Base-by-base conservation (phyloP, 2,329 filamentous ascomycete genomes). In the Apiospora pterosperma region DNA sequence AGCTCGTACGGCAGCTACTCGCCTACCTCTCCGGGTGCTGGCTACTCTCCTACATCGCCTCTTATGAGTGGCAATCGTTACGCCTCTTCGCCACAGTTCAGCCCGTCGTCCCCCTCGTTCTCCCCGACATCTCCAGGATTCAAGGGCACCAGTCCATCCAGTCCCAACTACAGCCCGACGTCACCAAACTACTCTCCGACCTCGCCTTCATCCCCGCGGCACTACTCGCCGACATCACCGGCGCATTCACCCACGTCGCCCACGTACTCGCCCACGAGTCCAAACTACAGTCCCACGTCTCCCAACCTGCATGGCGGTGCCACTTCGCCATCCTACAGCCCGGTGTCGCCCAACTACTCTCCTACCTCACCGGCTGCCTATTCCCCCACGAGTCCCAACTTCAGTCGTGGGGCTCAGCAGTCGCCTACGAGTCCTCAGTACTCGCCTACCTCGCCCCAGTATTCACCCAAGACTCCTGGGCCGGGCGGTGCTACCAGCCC, bases 31-130 rank as follows among this genome's bases (percentile, higher is more conserved):
- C 92, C 92, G 60, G 88, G 88, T 42, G 88, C 86, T 10, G 87
- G 86, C 3, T 93, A 93, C 78, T 92, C 91, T 52, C 92, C 92
- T 4, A 93, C 92, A 0, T 95, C 92, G 59, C 92, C 85, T 36
- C 79, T 87, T 81, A 77, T 90, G 78, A 74, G 88, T 75, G 80
- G 88, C 75, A 80, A 80, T 59, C 81, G 84, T 23, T 87, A 83
- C 70, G 80, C 87, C 66, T 80, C 83, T 25, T 89, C 87, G 66
- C 88, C 88, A 4, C 85, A 85, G 36, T 90, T 90, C 76, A 89
- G 84, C 67, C 86, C 86, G 1, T 83, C 85, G 4, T 89, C 86
- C 28, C 87, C 87, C 4, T 88, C 86, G 0, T 89, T 89, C 78
- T 88, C 86, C 34, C 87, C 78, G 0, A 80, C 77, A 14, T 82